Base-by-base conservation (phyloP, 106 monocot species). In the Alisma plantagoaquatica region DNA sequence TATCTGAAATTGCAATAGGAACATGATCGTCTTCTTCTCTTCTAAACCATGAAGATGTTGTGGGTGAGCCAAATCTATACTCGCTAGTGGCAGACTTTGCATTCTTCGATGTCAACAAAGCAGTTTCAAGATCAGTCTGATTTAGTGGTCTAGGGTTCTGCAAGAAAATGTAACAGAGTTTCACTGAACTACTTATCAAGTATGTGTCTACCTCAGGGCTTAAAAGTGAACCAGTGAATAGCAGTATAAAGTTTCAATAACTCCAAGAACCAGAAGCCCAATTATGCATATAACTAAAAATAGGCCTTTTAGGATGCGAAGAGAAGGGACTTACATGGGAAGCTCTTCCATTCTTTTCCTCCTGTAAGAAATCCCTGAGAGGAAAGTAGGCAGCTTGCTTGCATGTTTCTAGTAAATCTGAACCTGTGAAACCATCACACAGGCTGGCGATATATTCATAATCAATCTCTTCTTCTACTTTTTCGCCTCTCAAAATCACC, bases 361-460 rank as follows among this genome's bases (percentile, higher is more conserved):
- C 84, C 21, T 89, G 46, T 54, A 96, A 31, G 12, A 84, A 58
- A 51, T 89, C 94, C 59, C 88, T 88, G 44, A 96, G 70, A 53
- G 94, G 94, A 57, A 78, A 81, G 59, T 89, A 96, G 19, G 94
- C 94, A 24, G 94, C 94, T 61, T 96, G 80, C 58, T 89, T 96
- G 67, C 94, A 89, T 23, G 84, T 57, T 54, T 96, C 94, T 11
- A 89, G 59, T 30, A 96, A 68, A 71, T 96, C 88, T 21, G 88
- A 88, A 24, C 94, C 94, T 22, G 88, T 84, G 63, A 88, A 96
- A 32, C 84, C 88, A 58, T 81, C 75, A 62, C 88, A 96, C 10
- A 77, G 57, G 19, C 65, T 51, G n/a, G 88, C 84, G 53, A 96
- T 73, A 43, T 65, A 57, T n/a, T 81, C 84, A 64, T 76, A 88